Base-by-base conservation (phyloP, 768 basidiomycete species). In the Leccinum ochraceum region DNA sequence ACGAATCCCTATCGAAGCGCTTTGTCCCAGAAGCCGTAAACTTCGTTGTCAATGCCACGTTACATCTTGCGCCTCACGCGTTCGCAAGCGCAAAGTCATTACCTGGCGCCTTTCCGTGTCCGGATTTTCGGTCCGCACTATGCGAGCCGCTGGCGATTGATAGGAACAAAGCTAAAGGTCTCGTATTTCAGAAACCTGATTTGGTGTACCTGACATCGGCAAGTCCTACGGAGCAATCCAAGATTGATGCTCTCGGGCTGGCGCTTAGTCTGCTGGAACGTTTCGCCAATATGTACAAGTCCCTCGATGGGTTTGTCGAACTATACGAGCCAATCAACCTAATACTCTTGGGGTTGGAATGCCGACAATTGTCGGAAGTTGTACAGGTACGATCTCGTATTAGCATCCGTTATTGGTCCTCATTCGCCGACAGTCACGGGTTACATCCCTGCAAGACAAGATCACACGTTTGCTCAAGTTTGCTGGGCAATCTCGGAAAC, bases 11-110 rank as follows among this genome's bases (percentile, higher is more conserved):
- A 28, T 95, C 94, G 3, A 93, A 92, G 67, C 86, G 95, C 20
- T 76, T 95, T 28, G 85, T 95, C 4, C 97, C 97, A 0, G 97
- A 99, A 74, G 90, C 85, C 7, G 70, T 93, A 58, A 95, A 90
- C 72, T 97, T 98, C 74, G 68, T 91, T 48, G 74, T 86, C 37
- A 89, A 89, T 63, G 71, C 86, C 13, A 73, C 94, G 42, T 77
- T 94, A 34, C 85, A 91, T 68, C 81, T 98, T 14, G 83, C 86
- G 2, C 93, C 93, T 0, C 83, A 86, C 63, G 64, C 66, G 34
- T 88, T 84, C 65, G 69, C 76, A 34, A 74, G 77, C 63, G 67
- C 71, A 3, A 66, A 65, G 6, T 76, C 82, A 2, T 64, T 93
- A 44, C 92, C 92, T 11, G 90, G 90, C 1, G 75, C 74, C 3